Evolutionary conservation across 2,329 filamentous ascomycete genomes (phyloP), one percentile per base, ranked within the genome.

Genomic region (Annulohypoxylon truncatum): DNA sequence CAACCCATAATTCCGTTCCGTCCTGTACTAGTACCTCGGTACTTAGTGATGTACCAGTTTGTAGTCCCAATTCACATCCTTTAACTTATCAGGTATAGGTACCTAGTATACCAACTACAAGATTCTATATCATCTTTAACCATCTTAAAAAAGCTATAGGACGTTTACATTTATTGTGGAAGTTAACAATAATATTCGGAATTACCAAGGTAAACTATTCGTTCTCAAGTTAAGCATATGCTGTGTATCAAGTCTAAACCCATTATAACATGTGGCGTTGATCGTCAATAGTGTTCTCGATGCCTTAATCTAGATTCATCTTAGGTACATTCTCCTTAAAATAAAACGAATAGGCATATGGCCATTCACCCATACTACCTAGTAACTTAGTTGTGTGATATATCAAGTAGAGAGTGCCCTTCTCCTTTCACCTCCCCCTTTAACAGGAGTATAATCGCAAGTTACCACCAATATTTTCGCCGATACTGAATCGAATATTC

Each of bases 391-490:
- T 58, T 48, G 53, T 57, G 29, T 31, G 40, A 15, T 9, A 56
- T 33, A 48, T 29, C 52, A 38, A 57, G 48, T 28, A 53, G n/a
- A 53, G 18, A 38, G 28, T 18, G 13, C 28, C 24, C 22, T 28
- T 22, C 10, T 9, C 48, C n/a, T 35, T 28, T 28, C 24, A n/a
- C 28, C 13, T 13, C 50, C 28, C 40, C 51, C 44, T 5, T 26
- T 6, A 35, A 50, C 60, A 61, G 38, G 63, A 61, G 60, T 64
- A 59, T 52, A 67, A 15, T 47, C 56, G 51, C 40, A 61, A 60
- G 53, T 42, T 42, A 54, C 64, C 67, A 51, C 60, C 64, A n/a
- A 48, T 33, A 38, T 52, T 53, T 28, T 44, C 35, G 56, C 53
- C 54, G 6, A n/a, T 56, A 29, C 55, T n/a, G 33, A 64, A 29